Conservation (phyloP, 1,284 basidiomycete genomes). For the Gomphus bonarii region DNA sequence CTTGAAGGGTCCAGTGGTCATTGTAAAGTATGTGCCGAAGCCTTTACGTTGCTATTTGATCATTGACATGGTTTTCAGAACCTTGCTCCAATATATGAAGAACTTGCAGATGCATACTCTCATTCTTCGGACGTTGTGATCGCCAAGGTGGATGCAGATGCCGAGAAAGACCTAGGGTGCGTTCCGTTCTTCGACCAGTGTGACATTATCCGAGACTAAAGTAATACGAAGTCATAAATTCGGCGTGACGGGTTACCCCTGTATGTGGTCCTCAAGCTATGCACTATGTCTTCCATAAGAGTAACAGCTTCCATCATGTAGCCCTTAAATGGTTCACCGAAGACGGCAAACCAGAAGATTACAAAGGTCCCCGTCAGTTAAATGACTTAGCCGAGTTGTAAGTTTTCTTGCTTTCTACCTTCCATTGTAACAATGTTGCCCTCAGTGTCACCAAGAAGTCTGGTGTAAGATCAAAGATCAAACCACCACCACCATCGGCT, state of each 20-base stretch:
- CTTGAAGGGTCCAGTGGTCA: conserved; percentile 45
- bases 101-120: conserved; percentile 79
- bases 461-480: conserved; percentile 77
- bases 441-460: conserved; percentile 64
- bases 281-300: conserved; percentile 8
- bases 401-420: conserved; percentile 20
- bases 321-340: conserved; percentile 87
- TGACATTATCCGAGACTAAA: background rate
- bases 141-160: conserved; percentile 92
- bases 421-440: conserved; percentile 1
- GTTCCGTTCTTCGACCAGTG: background rate
- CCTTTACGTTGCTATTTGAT: background rate
- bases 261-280: conserved; percentile 35
- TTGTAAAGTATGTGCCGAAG: conserved; percentile 50
- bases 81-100: conserved; percentile 82
- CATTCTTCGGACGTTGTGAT: conserved; percentile 74
- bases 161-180: conserved; percentile 60
- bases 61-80: conserved; percentile 33
- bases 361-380: conserved; percentile 74
- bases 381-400: conserved; percentile 70
- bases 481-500: conserved; percentile 71
- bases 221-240: conserved; percentile 35
- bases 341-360: conserved; percentile 53
- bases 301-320: conserved; percentile 21
- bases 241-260: conserved; percentile 80